These are phyloP conservation scores for Madurella fahalii DNA, from an alignment of 2,329 filamentous ascomycete species.

Conservation along the genomic window DNA sequence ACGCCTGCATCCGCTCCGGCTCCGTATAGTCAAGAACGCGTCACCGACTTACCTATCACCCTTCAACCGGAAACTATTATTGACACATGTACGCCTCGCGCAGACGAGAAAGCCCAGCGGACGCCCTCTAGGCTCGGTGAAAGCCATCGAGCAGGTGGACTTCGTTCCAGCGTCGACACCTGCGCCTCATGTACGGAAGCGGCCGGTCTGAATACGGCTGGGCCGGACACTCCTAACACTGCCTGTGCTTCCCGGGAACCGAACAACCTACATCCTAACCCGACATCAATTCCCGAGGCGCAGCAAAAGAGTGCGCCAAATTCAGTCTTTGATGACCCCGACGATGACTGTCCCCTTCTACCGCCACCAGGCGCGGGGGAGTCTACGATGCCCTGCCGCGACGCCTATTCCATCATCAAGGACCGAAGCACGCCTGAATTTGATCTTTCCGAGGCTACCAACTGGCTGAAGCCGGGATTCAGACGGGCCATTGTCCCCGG, in stretches of 20 bases:
- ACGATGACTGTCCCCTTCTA: constrained; percentile 14
- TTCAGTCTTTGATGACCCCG: not conserved
- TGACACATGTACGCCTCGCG: not conserved
- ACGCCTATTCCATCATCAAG: constrained; percentile 26
- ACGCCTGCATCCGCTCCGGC: not conserved
- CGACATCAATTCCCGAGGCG: not conserved
- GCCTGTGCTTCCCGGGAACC: not conserved
- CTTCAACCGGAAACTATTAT: not conserved
- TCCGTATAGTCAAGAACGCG: not conserved
- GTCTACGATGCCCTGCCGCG: constrained; percentile 29
- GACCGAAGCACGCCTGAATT: constrained; percentile 21
- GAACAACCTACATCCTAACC: not conserved
- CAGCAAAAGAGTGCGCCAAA: no score
- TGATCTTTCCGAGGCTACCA: constrained; percentile 12
- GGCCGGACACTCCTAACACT: not conserved
- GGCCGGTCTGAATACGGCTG: not conserved
- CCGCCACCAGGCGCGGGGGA: constrained; percentile 20
- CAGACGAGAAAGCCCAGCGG: not conserved
- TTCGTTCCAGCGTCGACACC: not conserved
- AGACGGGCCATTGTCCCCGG: constrained; percentile 19
- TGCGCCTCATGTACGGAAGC: not conserved
- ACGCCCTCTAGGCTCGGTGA: not conserved
- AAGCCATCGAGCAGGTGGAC: not conserved
- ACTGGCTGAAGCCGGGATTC: constrained; percentile 22
- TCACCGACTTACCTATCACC: not conserved